Evolutionary conservation across 1,139 yeast species (phyloP), one percentile per base, ranked within the genome.

Genomic region (Lodderomyces elongisporus): DNA sequence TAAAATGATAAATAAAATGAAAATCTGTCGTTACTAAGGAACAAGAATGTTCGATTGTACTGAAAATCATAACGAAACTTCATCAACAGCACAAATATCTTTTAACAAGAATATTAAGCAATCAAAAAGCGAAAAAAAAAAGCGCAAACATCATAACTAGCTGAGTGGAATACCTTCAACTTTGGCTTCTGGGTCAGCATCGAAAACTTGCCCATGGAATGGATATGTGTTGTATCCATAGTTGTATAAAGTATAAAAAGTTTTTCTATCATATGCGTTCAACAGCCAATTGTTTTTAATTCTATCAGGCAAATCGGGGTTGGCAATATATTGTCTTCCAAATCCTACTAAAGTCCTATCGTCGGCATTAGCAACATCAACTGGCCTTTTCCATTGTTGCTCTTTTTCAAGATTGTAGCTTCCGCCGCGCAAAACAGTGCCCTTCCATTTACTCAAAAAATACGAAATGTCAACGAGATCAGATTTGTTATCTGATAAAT

Each of bases 271-370:
- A 38, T 56, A 57, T 3, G 44, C 46, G 34, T 59, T 65, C 43
- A 74, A 58, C 23, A 60, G 60, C 30, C 46, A 37, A 12, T 74
- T 74, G 25, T 70, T 53, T 34, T 59, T 58, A 27, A 74, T 51
- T 51, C 78, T 64, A 12, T 60, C 45, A 4, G 62, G 66, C 31
- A 75, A 57, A 51, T 76, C 80, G 3, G 80, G 80, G 52, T 74
- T 76, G 4, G 78, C 58, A 34, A 66, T 66, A 43, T 58, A 74
- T 40, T 55, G 59, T 51, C 79, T 66, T 30, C 71, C 70, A 46
- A 62, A 65, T 5, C 66, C 73, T 41, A 66, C 54, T 40, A 69
- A 48, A 4, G 73, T 66, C 47, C 70, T 55, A 32, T 54, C 63
- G 41, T 66, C 61, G 2, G 47, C 50, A 32, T 42, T 35, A 27